Conservation (phyloP, 2,329 filamentous ascomycete genomes). For the Atkinsonella hypoxylon region DNA sequence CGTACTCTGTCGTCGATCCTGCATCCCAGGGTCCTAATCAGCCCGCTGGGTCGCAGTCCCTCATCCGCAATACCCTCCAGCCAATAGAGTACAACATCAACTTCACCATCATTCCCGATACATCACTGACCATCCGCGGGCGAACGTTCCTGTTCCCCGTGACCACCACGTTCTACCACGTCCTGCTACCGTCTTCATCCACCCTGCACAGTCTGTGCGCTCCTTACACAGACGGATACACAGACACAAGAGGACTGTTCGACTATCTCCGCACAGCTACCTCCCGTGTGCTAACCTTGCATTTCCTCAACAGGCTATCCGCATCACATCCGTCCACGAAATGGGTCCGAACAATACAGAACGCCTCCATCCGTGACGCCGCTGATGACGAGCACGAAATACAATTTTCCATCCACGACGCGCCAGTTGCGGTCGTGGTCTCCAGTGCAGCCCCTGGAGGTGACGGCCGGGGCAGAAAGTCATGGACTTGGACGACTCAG, state of each 20-base stretch:
- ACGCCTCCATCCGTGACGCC: constrained; percentile 19
- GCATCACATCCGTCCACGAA: neutral
- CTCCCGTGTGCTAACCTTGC: constrained; percentile 26
- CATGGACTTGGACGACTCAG: constrained; percentile 20
- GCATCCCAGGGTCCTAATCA: constrained; percentile 22
- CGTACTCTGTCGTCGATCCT: constrained; percentile 17
- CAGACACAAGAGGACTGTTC: constrained; percentile 29
- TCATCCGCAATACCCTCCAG: constrained; percentile 32
- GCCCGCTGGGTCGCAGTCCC: constrained; percentile 29
- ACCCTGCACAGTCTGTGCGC: constrained; percentile 28
- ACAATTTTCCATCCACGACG: constrained; percentile 18
- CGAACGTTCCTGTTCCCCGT: constrained; percentile 32
- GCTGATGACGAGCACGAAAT: constrained; percentile 19
- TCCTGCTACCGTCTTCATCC: constrained; percentile 26
- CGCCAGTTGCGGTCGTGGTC: constrained; percentile 12
- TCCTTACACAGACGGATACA: constrained; percentile 32
- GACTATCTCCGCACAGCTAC: constrained; percentile 34
- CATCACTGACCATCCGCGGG: constrained; percentile 30
- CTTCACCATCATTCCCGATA: constrained; percentile 32
- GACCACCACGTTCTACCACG: constrained; percentile 32
- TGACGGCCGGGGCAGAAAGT: constrained; percentile 8
- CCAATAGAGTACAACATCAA: constrained; percentile 30
- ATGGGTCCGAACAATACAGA: constrained; percentile 21
- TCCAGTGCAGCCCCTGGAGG: constrained; percentile 11
- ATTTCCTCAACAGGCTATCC: constrained; percentile 18